phyloP scores from a whole-genome alignment of 306 rosid species.

The Gynostemma pentaphyllum region DNA sequence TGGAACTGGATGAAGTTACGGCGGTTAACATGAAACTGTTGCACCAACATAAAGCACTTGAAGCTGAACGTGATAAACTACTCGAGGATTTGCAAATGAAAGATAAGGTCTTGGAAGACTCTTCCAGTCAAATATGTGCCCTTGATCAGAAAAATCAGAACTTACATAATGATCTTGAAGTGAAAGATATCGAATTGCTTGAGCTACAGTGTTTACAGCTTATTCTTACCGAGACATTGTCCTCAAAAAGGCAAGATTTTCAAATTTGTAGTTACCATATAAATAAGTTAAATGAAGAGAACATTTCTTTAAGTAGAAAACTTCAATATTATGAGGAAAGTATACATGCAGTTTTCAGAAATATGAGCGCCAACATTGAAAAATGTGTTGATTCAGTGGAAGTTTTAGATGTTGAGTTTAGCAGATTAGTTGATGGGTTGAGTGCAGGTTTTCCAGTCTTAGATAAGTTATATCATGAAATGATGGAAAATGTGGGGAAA shows the following conservation, averaged over 20 bases:
- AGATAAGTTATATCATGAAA: slow-evolving; percentile 23
- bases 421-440: slow-evolving; percentile 14
- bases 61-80: slow-evolving; percentile 34
- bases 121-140: slow-evolving; percentile 25
- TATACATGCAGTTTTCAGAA: slow-evolving; percentile 19
- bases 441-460: slow-evolving; percentile 14
- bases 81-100: slow-evolving; percentile 27
- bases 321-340: slow-evolving; percentile 22
- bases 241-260: slow-evolving; percentile 23
- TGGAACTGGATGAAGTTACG: slow-evolving; percentile 33
- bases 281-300: slow-evolving; percentile 27
- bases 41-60: slow-evolving; percentile 31
- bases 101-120: slow-evolving; percentile 29
- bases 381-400: slow-evolving; percentile 21
- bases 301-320: slow-evolving; percentile 24
- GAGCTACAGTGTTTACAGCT: slow-evolving; percentile 29
- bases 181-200: slow-evolving; percentile 19
- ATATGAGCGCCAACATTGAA: slow-evolving; percentile 15
- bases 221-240: slow-evolving; percentile 18
- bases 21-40: slow-evolving; percentile 29
- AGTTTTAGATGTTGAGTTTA: slow-evolving; percentile 15
- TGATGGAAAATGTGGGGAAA: slow-evolving; percentile 22
- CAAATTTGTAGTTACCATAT: slow-evolving; percentile 8
- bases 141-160: slow-evolving; percentile 33
- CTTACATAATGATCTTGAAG: slow-evolving; percentile 27